Conservation (phyloP, 2,329 filamentous ascomycete species). For the Aspergillus pseudoviridinutans region DNA sequence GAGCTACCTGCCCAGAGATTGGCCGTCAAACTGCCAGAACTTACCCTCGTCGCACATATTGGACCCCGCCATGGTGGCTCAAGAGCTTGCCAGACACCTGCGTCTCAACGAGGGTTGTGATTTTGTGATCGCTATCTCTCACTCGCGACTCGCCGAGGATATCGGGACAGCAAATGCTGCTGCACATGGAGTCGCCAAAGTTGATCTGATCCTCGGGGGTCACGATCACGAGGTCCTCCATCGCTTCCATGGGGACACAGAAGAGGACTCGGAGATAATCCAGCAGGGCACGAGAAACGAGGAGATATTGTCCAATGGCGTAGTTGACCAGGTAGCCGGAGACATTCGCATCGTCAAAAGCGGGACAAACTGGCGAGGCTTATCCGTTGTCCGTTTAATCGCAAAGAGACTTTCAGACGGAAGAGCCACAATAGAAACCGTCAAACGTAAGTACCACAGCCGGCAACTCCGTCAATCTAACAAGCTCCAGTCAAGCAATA, state of each 20-base stretch:
- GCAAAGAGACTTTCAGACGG: constrained; percentile 3
- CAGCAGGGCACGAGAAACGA: constrained; percentile 6
- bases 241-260: constrained; percentile 13
- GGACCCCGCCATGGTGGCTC: not conserved
- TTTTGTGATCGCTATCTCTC: constrained; percentile 22
- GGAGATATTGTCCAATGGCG: constrained; percentile 3
- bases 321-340: constrained; percentile 4
- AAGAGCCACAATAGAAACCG: not conserved
- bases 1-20: constrained; percentile 8
- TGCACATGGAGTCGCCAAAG: constrained; percentile 7
- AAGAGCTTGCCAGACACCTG: constrained; percentile 2
- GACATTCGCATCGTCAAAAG: constrained; percentile 14
- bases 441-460: not conserved
- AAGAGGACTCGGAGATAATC: constrained; percentile 10
- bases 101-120: constrained; percentile 14
- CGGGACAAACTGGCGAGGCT: constrained; percentile 14
- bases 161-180: constrained; percentile 12
- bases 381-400: constrained; percentile 9
- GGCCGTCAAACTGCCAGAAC: constrained; percentile 17
- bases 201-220: constrained; percentile 22
- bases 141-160: constrained; percentile 19
- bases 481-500: constrained; percentile 10
- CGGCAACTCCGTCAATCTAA: not conserved
- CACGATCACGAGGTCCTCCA: constrained; percentile 22
- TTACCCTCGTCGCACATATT: constrained; percentile 7